Conservation (phyloP, 1,284 basidiomycete genomes). For the Cutaneotrichosporon cyanovorans region DNA sequence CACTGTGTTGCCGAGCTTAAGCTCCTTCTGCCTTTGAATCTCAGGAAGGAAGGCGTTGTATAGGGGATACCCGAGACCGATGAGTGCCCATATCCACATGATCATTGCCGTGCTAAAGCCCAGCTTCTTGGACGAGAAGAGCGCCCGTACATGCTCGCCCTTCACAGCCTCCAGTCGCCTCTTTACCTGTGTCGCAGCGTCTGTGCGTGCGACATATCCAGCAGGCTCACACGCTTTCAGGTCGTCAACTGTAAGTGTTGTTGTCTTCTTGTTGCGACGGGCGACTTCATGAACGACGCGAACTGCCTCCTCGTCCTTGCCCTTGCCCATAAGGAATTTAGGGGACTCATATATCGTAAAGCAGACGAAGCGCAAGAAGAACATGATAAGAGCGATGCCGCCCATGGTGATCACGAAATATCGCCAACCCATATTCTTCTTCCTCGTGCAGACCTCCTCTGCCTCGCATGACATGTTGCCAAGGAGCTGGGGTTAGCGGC, state of each 20-base stretch:
- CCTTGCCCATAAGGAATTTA: conserved; percentile 49
- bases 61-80: conserved; percentile 57
- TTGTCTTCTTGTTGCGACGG: conserved; percentile 50
- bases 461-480: conserved; percentile 21
- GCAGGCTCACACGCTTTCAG: conserved; percentile 41
- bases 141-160: conserved; percentile 50
- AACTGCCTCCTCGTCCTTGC: conserved; percentile 56
- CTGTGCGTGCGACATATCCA: conserved; percentile 13
- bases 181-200: conserved; percentile 21
- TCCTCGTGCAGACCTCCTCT: conserved; percentile 15
- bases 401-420: conserved; percentile 55
- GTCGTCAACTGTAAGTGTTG: conserved; percentile 51
- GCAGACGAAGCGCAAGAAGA: conserved; percentile 35
- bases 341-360: conserved; percentile 55
- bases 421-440: conserved; percentile 35
- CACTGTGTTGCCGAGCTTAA: conserved; percentile 1
- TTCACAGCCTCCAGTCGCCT: conserved; percentile 45
- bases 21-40: conserved; percentile 46
- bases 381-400: conserved; percentile 48
- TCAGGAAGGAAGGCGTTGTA: conserved; percentile 52
- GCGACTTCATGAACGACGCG: conserved; percentile 50
- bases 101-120: conserved; percentile 53
- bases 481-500: conserved; percentile 10
- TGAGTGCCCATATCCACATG: conserved; percentile 55
- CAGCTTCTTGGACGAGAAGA: conserved; percentile 52